phyloP scores from a whole-genome alignment of 176 grass and related monocot species.

The Hsuehochloa calcarea region DNA sequence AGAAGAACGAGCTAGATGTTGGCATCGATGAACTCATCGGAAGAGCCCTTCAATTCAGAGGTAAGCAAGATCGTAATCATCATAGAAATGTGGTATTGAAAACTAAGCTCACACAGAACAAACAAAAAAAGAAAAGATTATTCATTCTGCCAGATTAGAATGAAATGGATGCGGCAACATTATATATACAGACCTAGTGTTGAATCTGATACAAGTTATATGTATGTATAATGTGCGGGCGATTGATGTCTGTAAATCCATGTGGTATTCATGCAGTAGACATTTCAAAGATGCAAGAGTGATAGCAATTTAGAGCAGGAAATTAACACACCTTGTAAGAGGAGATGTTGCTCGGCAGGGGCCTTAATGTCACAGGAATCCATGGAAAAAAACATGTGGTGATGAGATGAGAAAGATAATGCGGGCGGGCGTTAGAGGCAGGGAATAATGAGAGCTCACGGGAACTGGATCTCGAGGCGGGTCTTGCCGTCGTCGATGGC shows the following conservation, averaged over 20 bases:
- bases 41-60: constrained; percentile 71
- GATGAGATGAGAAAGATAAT: not conserved
- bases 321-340: constrained; percentile 76
- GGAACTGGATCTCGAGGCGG: constrained; percentile 94
- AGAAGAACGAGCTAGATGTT: constrained; percentile 90
- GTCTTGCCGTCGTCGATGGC: constrained; percentile 75
- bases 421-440: not conserved
- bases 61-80: constrained; percentile 1
- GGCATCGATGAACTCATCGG: constrained; percentile 96
- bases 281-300: not conserved
- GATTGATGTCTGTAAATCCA: not conserved
- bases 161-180: not conserved
- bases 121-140: not conserved
- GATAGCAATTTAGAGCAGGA: not conserved
- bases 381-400: not conserved
- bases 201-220: not conserved
- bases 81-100: not conserved
- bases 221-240: not conserved
- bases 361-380: constrained; percentile 32
- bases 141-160: not conserved
- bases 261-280: not conserved
- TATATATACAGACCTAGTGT: not conserved
- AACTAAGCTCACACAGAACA: not conserved
- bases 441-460: constrained; percentile 20
- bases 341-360: constrained; percentile 84